Percentiles rank a stretch among this genome's conserved stretches.
These are phyloP conservation scores for Yueomyces sp. DNA, from an alignment of 805 yeast species.

Conservation along the genomic window DNA sequence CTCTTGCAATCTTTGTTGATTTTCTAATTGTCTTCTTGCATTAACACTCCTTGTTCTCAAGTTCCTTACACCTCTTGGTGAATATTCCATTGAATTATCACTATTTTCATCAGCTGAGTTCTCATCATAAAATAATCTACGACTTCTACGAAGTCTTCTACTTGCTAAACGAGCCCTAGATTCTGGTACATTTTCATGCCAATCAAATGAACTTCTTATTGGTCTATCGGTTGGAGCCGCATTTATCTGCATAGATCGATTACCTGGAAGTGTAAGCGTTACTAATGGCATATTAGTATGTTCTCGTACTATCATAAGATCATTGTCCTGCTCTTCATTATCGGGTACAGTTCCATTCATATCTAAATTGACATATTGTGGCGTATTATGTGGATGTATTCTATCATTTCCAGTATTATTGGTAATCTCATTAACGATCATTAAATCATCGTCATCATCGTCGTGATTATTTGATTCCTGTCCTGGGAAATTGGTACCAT, in stretches of 20 bases:
- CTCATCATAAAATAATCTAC: slow-evolving; percentile 5
- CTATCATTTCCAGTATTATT: slow-evolving; percentile 3
- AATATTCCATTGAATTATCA: slow-evolving; percentile 1
- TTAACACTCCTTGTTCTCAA: neutral
- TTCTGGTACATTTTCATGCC: slow-evolving; percentile 7
- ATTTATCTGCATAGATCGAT: slow-evolving; percentile 10
- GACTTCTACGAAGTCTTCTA: slow-evolving; percentile 11
- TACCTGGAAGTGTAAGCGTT: slow-evolving; percentile 17
- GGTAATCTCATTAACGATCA: slow-evolving; percentile 10
- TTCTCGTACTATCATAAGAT: slow-evolving; percentile 20
- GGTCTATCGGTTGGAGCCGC: slow-evolving; percentile 16
- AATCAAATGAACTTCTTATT: slow-evolving; percentile 16
- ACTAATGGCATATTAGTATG: slow-evolving; percentile 13
- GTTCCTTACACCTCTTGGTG: slow-evolving; percentile 2
- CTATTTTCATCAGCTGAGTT: neutral
- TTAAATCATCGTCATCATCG: slow-evolving; percentile 9
- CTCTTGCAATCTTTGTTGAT: slow-evolving; percentile 1
- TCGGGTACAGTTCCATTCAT: slow-evolving; percentile 5
- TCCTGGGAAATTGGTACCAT: neutral
- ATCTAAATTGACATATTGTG: slow-evolving; percentile 16
- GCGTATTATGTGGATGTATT: slow-evolving; percentile 12
- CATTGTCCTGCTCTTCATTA: slow-evolving; percentile 16
- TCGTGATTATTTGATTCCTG: neutral
- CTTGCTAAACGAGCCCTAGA: slow-evolving; percentile 8
- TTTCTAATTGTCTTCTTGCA: neutral